phyloP scores from a whole-genome alignment of 805 yeast genomes.

The Metschnikowia proteae region DNA sequence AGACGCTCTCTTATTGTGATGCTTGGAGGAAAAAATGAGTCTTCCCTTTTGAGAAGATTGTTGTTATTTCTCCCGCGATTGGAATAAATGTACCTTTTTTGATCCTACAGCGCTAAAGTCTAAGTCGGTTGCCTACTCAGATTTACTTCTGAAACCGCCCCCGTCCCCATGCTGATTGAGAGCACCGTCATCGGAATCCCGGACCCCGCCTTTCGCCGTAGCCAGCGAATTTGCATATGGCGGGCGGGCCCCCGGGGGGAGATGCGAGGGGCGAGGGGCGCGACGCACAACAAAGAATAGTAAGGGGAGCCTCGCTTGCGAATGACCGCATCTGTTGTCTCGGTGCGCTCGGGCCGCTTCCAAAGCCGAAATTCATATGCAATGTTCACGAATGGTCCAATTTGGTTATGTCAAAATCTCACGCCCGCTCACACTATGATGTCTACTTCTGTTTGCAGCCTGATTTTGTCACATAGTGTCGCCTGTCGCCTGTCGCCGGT shows the following conservation, averaged over 20 bases:
- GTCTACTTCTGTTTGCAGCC: not conserved
- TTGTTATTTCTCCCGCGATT: slow-evolving; percentile 7
- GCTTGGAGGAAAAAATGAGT: not conserved
- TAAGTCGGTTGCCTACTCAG: not conserved
- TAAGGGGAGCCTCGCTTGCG: slow-evolving; percentile 3
- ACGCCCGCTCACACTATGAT: not conserved
- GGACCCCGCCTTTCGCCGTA: not conserved
- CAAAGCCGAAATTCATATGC: not conserved
- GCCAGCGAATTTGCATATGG: not conserved
- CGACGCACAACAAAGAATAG: slow-evolving; percentile 2
- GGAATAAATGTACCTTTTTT: not conserved
- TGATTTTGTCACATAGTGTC: not conserved
- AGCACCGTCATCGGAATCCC: no score
- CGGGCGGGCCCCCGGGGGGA: not conserved
- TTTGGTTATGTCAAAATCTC: not conserved
- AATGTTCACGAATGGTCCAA: not conserved
- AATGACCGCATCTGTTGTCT: not conserved
- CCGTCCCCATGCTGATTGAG: not conserved
- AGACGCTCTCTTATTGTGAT: slow-evolving; percentile 3
- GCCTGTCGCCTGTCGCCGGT: no score
- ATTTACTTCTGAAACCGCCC: not conserved
- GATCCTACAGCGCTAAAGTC: not conserved
- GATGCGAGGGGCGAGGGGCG: slow-evolving; percentile 4
- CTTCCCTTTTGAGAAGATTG: slow-evolving; percentile 2
- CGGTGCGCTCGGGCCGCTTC: not conserved